phyloP scores from a whole-genome alignment of 495 filamentous ascomycete genomes.

The Neurospora sp. region DNA sequence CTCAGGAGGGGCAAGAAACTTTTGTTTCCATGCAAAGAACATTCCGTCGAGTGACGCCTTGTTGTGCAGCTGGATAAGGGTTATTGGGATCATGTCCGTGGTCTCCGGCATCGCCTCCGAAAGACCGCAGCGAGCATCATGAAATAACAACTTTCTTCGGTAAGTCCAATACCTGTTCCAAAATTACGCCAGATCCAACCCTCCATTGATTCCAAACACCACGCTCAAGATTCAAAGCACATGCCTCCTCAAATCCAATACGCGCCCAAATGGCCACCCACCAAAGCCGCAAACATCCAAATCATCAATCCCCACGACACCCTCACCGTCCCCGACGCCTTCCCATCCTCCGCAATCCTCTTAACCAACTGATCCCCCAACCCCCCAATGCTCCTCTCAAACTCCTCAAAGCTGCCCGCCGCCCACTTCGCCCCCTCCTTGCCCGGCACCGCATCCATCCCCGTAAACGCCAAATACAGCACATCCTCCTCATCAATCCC shows the following conservation, averaged over 20 bases:
- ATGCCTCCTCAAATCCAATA: background rate
- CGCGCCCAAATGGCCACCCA: background rate
- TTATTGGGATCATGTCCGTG: background rate
- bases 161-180: background rate
- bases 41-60: background rate
- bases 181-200: background rate
- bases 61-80: background rate
- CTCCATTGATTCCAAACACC: background rate
- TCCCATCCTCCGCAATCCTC: background rate
- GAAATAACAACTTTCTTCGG: background rate
- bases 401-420: slow-evolving; percentile 28
- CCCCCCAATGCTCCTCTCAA: slow-evolving; percentile 38
- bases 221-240: background rate
- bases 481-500: slow-evolving; percentile 42
- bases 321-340: background rate
- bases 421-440: slow-evolving; percentile 38
- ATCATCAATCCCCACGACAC: background rate
- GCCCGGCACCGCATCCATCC: slow-evolving; percentile 38
- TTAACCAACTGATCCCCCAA: slow-evolving; percentile 34
- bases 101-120: background rate
- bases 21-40: background rate
- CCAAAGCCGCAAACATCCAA: background rate
- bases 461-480: slow-evolving; percentile 46
- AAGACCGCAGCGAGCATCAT: background rate
- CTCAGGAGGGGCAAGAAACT: background rate